Percentiles rank a stretch among this genome's conserved stretches.
These are phyloP conservation scores for Coniochaeta hoffmannii DNA, from an alignment of 2,329 filamentous ascomycete species.

Conservation along the genomic window DNA sequence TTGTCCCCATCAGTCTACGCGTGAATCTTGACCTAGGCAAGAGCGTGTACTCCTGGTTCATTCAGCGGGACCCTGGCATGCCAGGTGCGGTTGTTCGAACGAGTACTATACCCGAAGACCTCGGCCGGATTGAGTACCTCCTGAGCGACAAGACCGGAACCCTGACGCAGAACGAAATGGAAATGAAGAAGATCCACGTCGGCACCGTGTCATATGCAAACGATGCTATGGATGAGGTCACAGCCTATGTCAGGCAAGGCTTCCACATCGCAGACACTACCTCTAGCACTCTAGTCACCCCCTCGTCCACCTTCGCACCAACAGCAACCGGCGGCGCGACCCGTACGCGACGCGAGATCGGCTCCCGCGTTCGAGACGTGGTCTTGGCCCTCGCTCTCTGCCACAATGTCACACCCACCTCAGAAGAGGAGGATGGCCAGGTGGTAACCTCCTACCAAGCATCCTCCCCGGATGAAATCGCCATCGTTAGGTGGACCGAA, in stretches of 20 bases:
- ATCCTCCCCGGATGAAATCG: constrained; percentile 95
- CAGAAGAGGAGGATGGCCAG: constrained; percentile 73
- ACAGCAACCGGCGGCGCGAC: constrained; percentile 58
- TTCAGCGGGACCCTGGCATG: constrained; percentile 84
- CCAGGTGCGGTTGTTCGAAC: constrained; percentile 89
- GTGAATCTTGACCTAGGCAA: constrained; percentile 98
- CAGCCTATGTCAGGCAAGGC: constrained; percentile 75
- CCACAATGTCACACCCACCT: constrained; percentile 93
- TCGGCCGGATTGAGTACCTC: constrained; percentile 92
- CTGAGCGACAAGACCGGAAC: constrained; percentile 98
- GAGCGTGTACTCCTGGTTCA: constrained; percentile 91
- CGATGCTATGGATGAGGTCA: constrained; percentile 97
- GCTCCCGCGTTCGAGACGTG: constrained; percentile 84
- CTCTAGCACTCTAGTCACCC: constrained; percentile 58
- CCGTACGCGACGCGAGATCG: constrained; percentile 85
- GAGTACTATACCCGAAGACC: constrained; percentile 93
- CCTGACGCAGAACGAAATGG: constrained; percentile 96
- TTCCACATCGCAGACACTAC: constrained; percentile 51
- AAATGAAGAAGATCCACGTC: constrained; percentile 97
- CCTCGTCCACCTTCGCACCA: constrained; percentile 63
- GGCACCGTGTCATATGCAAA: constrained; percentile 97
- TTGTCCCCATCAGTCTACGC: constrained; percentile 91
- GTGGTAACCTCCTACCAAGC: constrained; percentile 85
- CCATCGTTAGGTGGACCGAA: constrained; percentile 94
- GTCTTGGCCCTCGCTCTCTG: constrained; percentile 88